Percentiles rank a stretch among this genome's conserved stretches.
Evolutionary conservation across 139 green algal species (phyloP).

Genomic region (Gonium pectorale): DNA sequence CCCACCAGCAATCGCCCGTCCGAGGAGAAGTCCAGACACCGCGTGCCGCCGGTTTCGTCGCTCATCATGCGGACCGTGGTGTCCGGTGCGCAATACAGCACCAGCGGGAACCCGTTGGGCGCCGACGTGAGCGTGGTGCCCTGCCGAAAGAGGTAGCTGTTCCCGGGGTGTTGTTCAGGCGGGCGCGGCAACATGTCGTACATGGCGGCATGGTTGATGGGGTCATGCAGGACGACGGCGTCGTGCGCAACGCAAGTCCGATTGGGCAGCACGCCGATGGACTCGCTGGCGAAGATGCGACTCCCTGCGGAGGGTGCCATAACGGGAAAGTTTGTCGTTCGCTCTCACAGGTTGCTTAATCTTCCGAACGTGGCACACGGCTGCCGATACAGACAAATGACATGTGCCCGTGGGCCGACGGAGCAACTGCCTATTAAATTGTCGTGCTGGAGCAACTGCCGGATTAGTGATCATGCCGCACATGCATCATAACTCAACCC

Average conservation of each 20-base stretch:
- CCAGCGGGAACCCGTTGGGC: constrained; percentile 16
- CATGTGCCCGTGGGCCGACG: too few species aligned
- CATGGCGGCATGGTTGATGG: constrained; percentile 42
- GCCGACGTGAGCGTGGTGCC: background rate
- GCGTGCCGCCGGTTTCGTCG: constrained; percentile 45
- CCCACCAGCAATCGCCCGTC: constrained; percentile 55
- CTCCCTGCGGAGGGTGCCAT: background rate
- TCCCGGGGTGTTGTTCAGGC: constrained; percentile 54
- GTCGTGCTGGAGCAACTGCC: too few species aligned
- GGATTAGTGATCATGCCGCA: too few species aligned
- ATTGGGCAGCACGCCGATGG: constrained; percentile 7
- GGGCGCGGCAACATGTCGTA: constrained; percentile 55
- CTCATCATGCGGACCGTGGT: constrained; percentile 53
- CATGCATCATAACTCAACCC: too few species aligned
- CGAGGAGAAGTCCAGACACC: constrained; percentile 50
- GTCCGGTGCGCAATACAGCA: constrained; percentile 46
- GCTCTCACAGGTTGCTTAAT: too few species aligned
- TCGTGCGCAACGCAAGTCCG: constrained; percentile 41
- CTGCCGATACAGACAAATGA: too few species aligned
- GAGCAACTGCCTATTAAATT: too few species aligned
- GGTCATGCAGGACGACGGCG: constrained; percentile 50
- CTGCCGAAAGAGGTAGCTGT: constrained; percentile 54
- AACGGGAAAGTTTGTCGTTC: too few species aligned
- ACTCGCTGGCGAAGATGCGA: constrained; percentile 13
- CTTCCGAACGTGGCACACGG: too few species aligned